These are phyloP conservation scores for Rhizomucor miehei DNA, from an alignment of 371 early-diverging fungal species.

Conservation along the genomic window DNA sequence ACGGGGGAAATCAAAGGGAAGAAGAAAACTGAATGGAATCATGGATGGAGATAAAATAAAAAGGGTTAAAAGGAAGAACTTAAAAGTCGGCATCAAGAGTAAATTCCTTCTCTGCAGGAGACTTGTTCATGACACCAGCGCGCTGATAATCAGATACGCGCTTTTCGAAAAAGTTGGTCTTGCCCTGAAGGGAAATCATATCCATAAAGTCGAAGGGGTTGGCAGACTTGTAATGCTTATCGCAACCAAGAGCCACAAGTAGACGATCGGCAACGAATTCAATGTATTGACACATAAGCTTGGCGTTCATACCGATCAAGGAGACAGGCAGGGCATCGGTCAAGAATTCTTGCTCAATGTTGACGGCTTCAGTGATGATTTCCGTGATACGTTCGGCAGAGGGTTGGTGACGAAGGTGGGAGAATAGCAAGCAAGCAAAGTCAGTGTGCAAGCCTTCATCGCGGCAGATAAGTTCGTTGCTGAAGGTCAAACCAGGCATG, in stretches of 20 bases:
- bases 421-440: slow-evolving; percentile 98
- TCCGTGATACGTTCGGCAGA: slow-evolving; percentile 62
- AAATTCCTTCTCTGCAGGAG: slow-evolving; percentile 68
- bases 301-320: slow-evolving; percentile 98
- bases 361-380: slow-evolving; percentile 95
- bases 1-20: slow-evolving; percentile 2
- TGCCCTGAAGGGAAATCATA: slow-evolving; percentile 98
- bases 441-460: slow-evolving; percentile 99
- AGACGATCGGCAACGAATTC: slow-evolving; percentile 99
- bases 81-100: slow-evolving; percentile 86
- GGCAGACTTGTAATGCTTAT: slow-evolving; percentile 85
- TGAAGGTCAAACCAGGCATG: slow-evolving; percentile 99
- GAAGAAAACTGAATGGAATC: background rate
- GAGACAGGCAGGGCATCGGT: slow-evolving; percentile 94
- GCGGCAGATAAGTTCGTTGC: slow-evolving; percentile 98
- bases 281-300: slow-evolving; percentile 98
- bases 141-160: slow-evolving; percentile 99
- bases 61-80: slow-evolving; percentile 2
- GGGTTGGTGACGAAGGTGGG: slow-evolving; percentile 83
- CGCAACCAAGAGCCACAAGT: slow-evolving; percentile 88
- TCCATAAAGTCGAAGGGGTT: slow-evolving; percentile 99
- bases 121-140: slow-evolving; percentile 90
- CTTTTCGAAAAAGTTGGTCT: slow-evolving; percentile 99
- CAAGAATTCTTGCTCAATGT: slow-evolving; percentile 96
- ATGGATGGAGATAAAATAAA: background rate